Conservation (phyloP, 2,329 filamentous ascomycete genomes). For the Hyphodiscus sp. region DNA sequence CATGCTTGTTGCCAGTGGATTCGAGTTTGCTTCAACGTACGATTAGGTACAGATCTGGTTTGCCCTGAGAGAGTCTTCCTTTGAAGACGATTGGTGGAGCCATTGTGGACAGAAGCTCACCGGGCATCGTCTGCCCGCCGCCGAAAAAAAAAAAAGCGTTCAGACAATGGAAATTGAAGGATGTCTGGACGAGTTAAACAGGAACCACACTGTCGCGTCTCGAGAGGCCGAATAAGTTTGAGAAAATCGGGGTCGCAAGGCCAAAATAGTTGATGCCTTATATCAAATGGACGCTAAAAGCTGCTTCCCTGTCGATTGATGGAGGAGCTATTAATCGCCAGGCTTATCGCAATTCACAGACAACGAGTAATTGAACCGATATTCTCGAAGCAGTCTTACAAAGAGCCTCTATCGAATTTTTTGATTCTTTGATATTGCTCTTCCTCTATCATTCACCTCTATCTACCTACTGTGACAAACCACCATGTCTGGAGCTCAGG, state of each 20-base stretch:
- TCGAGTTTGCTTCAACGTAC: conserved; percentile 19
- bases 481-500: conserved; percentile 48
- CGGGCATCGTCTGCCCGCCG: conserved; percentile 30
- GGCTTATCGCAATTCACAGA: conserved; percentile 14
- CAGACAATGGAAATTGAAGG: conserved; percentile 14
- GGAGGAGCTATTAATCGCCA: conserved; percentile 16
- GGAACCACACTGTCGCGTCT: conserved; percentile 14
- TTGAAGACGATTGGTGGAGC: conserved; percentile 27
- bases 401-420: neutral
- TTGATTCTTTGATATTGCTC: neutral
- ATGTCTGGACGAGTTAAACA: conserved; percentile 9
- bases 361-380: neutral
- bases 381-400: neutral
- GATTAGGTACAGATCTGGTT: conserved; percentile 32
- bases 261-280: neutral
- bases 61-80: conserved; percentile 24
- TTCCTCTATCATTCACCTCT: no score
- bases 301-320: conserved; percentile 10
- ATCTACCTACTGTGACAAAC: neutral
- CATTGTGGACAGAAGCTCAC: conserved; percentile 31
- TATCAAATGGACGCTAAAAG: neutral
- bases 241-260: conserved; percentile 9
- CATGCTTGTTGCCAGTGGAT: neutral
- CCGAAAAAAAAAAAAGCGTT: conserved; percentile 20
- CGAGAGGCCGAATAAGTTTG: conserved; percentile 14